These are phyloP conservation scores for Suillus fuscotomentosus DNA, from an alignment of 768 basidiomycete genomes.

Conservation along the genomic window DNA sequence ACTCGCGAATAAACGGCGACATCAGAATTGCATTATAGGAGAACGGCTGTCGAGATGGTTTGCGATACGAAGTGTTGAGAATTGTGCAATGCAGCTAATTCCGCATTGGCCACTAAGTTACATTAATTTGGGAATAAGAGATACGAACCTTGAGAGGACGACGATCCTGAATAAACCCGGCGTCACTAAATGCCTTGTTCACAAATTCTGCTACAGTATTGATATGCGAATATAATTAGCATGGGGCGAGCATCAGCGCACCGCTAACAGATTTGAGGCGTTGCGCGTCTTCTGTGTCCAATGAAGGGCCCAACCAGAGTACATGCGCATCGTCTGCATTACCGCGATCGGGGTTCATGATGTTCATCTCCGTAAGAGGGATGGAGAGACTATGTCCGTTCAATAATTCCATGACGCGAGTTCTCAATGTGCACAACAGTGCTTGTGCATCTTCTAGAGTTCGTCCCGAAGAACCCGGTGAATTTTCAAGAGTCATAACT, in stretches of 20 bases:
- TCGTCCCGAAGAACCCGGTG: slow-evolving; percentile 13
- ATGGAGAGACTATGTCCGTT: slow-evolving; percentile 31
- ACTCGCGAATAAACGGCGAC: slow-evolving; percentile 22
- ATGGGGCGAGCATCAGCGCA: slow-evolving; percentile 18
- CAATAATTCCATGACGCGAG: slow-evolving; percentile 44
- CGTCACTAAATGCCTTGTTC: slow-evolving; percentile 36
- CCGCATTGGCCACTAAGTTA: neutral
- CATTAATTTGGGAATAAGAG: neutral
- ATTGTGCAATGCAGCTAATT: slow-evolving; percentile 50
- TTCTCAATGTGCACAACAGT: slow-evolving; percentile 37
- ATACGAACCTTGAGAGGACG: slow-evolving; percentile 50
- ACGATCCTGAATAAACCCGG: slow-evolving; percentile 43
- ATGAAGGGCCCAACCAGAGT: slow-evolving; percentile 52
- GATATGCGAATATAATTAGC: neutral
- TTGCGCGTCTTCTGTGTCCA: slow-evolving; percentile 29
- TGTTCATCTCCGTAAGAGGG: slow-evolving; percentile 47
- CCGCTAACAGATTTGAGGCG: slow-evolving; percentile 34
- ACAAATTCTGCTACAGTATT: slow-evolving; percentile 37
- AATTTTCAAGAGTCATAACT: slow-evolving; percentile 57
- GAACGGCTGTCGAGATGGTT: slow-evolving; percentile 40
- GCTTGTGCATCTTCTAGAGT: slow-evolving; percentile 42
- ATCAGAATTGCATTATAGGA: slow-evolving; percentile 37
- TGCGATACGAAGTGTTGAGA: slow-evolving; percentile 47
- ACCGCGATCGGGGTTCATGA: slow-evolving; percentile 42
- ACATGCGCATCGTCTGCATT: slow-evolving; percentile 47